Percentiles rank a stretch among this genome's conserved stretches.
phyloP scores from a whole-genome alignment of 129 eudicot species.

The Flaveria trinervia region DNA sequence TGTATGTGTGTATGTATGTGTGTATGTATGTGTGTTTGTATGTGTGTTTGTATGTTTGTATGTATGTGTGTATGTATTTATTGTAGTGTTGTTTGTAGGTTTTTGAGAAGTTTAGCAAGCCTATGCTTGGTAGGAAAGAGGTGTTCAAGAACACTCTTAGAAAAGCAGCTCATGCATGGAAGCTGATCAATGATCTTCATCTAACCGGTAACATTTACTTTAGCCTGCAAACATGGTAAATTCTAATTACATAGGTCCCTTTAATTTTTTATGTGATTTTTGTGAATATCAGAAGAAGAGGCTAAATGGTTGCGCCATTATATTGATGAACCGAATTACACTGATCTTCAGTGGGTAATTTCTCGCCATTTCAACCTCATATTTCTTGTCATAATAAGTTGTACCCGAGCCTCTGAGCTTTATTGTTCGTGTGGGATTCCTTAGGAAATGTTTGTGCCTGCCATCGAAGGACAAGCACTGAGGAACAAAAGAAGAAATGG shows the following conservation, averaged over 20 bases:
- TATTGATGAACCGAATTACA: constrained; percentile 86
- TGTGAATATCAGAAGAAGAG: constrained; percentile 70
- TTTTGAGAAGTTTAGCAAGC: constrained; percentile 71
- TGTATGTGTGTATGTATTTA: no score
- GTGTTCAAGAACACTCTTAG: constrained; percentile 81
- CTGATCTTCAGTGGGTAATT: constrained; percentile 95
- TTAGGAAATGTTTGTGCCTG: constrained; percentile 92
- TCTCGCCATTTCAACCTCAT: background rate
- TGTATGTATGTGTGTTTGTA: no score
- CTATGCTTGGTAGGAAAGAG: constrained; percentile 73
- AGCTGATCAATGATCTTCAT: constrained; percentile 64
- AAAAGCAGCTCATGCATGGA: constrained; percentile 85
- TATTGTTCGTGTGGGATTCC: background rate
- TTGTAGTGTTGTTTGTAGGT: constrained; percentile 43
- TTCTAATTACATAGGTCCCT: background rate
- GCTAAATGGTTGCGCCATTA: constrained; percentile 64
- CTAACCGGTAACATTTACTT: constrained; percentile 52
- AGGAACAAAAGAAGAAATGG: constrained; percentile 90
- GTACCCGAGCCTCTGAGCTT: background rate
- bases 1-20: no score
- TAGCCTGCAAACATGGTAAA: background rate
- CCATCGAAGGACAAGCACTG: constrained; percentile 88
- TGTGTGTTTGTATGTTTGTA: no score
- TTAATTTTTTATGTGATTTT: background rate
- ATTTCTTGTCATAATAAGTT: background rate